phyloP scores from a whole-genome alignment of 306 rosid genomes.

The Casuarina cunninghamiana region DNA sequence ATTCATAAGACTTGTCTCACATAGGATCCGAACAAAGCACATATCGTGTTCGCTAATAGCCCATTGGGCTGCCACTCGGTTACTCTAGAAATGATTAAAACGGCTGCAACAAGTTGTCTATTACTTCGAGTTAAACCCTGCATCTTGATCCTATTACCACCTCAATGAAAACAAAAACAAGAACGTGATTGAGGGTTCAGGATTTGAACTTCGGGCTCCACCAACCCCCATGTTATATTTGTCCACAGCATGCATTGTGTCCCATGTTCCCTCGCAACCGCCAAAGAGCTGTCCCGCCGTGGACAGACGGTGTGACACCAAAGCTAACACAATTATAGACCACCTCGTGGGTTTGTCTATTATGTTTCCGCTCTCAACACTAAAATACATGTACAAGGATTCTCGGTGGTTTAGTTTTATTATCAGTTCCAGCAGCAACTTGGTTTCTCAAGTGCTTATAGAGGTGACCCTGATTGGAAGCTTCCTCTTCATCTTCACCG shows the following conservation, averaged over 20 bases:
- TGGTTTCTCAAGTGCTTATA: conserved; percentile 14
- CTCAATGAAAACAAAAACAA: background rate
- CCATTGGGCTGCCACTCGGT: too few species aligned
- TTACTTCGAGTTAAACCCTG: too few species aligned
- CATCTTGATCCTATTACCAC: background rate
- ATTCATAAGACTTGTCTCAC: too few species aligned
- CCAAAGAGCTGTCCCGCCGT: conserved; percentile 30
- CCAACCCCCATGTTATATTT: conserved; percentile 15
- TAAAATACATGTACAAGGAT: background rate
- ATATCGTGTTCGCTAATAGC: too few species aligned
- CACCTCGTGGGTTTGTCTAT: conserved; percentile 13
- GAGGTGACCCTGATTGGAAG: conserved; percentile 59
- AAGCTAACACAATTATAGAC: conserved; percentile 41
- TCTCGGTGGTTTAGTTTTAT: background rate
- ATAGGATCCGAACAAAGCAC: too few species aligned
- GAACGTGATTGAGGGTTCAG: conserved; percentile 17
- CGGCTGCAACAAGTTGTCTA: too few species aligned
- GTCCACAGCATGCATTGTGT: conserved; percentile 19
- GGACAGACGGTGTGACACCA: conserved; percentile 39
- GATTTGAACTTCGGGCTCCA: conserved; percentile 35
- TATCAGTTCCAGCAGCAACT: background rate
- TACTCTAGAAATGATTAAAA: too few species aligned
- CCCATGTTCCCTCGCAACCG: conserved; percentile 24
- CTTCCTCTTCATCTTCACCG: conserved; percentile 79
- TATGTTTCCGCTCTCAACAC: background rate